Conservation (phyloP, 2,329 filamentous ascomycete species). For the Trichoderma guizhouense region DNA sequence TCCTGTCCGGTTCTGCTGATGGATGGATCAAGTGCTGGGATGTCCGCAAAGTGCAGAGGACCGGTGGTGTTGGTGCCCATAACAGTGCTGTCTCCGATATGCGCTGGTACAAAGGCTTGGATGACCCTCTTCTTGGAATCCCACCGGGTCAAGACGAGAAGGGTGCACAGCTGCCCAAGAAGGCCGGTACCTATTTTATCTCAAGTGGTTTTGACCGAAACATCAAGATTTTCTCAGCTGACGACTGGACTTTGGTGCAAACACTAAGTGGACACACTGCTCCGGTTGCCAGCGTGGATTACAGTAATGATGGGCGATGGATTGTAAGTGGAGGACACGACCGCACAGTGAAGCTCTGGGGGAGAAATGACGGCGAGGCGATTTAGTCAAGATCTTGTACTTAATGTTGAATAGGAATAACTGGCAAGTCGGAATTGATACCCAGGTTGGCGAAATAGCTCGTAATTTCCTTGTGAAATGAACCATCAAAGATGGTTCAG, state of each 20-base stretch:
- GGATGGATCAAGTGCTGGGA: conserved; percentile 99
- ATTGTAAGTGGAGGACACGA: conserved; percentile 94
- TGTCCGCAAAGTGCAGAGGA: conserved; percentile 79
- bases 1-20: conserved; percentile 88
- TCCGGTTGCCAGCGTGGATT: conserved; percentile 86
- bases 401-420: conserved; percentile 16
- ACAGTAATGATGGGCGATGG: conserved; percentile 82
- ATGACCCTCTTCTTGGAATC: conserved; percentile 64
- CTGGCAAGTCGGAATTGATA: conserved; percentile 5
- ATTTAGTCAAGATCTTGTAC: conserved; percentile 32
- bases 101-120: conserved; percentile 86
- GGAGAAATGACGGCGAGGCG: conserved; percentile 69
- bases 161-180: conserved; percentile 69
- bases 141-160: conserved; percentile 61
- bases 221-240: conserved; percentile 92
- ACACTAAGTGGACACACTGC: conserved; percentile 86
- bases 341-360: conserved; percentile 94
- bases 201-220: conserved; percentile 90
- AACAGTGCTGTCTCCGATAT: conserved; percentile 88
- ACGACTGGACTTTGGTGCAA: conserved; percentile 91
- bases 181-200: conserved; percentile 87
- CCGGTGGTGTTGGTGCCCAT: conserved; percentile 85
- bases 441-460: neutral
- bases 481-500: neutral
- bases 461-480: neutral